A percentile compares a stretch with the other conserved stretches of the same genome.
These are phyloP conservation scores for Elaphomyces granulatus DNA, from an alignment of 495 filamentous ascomycete species.

Conservation along the genomic window DNA sequence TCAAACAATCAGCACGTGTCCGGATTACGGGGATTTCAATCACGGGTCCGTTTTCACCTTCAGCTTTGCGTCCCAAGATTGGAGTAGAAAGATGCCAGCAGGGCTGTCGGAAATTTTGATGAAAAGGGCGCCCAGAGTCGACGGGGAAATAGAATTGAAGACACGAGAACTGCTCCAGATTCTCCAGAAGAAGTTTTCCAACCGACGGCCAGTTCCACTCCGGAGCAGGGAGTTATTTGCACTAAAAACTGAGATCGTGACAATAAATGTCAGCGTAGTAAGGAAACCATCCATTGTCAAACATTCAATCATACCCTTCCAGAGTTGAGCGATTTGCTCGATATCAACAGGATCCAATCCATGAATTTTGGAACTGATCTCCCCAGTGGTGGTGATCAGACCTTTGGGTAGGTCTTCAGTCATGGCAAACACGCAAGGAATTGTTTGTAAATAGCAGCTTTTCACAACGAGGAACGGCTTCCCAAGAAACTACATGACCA, in stretches of 20 bases:
- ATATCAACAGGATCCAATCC: constrained; percentile 18
- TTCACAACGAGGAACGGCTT: background rate
- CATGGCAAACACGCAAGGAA: constrained; percentile 15
- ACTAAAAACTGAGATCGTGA: constrained; percentile 23
- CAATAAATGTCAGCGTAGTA: background rate
- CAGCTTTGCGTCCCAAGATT: background rate
- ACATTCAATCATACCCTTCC: constrained; percentile 38
- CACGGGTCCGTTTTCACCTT: background rate
- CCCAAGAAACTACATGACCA: background rate
- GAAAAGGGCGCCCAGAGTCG: constrained; percentile 28
- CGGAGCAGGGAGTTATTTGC: constrained; percentile 24
- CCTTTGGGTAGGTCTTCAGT: constrained; percentile 39
- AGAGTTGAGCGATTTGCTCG: constrained; percentile 27
- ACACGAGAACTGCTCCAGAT: constrained; percentile 30
- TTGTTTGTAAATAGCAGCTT: background rate
- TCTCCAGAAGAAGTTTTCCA: constrained; percentile 42
- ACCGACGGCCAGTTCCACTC: constrained; percentile 26
- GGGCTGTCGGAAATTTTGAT: constrained; percentile 20
- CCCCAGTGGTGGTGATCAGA: constrained; percentile 28
- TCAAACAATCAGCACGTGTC: background rate
- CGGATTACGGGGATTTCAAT: background rate
- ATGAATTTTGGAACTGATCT: constrained; percentile 17
- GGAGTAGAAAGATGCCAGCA: background rate
- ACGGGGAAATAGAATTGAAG: constrained; percentile 14
- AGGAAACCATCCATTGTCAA: no score